Evolutionary conservation across 2,329 filamentous ascomycete species (phyloP).

Genomic region (Aspergillus jensenii): DNA sequence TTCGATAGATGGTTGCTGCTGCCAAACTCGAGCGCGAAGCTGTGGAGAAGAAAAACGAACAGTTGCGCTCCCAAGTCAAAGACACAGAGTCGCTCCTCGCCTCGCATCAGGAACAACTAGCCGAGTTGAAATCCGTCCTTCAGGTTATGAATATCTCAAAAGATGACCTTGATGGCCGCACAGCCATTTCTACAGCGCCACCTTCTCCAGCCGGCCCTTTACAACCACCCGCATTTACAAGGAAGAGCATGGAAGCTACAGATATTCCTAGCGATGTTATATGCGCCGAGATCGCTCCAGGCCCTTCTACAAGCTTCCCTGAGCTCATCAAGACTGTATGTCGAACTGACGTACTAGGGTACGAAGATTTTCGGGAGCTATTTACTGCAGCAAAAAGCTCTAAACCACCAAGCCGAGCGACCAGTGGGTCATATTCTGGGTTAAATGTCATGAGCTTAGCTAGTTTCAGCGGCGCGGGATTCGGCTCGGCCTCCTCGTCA

Average conservation of each 20-base stretch:
- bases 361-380: conserved; percentile 80
- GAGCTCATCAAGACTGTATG: conserved; percentile 82
- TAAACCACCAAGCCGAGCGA: conserved; percentile 64
- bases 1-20: conserved; percentile 75
- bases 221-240: conserved; percentile 55
- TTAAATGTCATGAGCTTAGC: conserved; percentile 60
- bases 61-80: conserved; percentile 77
- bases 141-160: conserved; percentile 73
- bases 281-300: conserved; percentile 56
- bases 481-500: conserved; percentile 62
- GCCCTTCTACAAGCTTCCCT: conserved; percentile 70
- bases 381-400: conserved; percentile 66
- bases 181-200: conserved; percentile 68
- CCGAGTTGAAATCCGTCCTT: conserved; percentile 89
- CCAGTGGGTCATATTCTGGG: conserved; percentile 68
- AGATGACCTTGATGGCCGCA: conserved; percentile 68
- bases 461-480: conserved; percentile 41
- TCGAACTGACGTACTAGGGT: conserved; percentile 76
- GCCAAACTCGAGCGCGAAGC: conserved; percentile 83
- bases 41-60: conserved; percentile 80
- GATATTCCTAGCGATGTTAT: conserved; percentile 52
- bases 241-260: conserved; percentile 61
- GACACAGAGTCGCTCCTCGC: conserved; percentile 83
- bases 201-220: conserved; percentile 71
- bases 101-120: conserved; percentile 89